Base-by-base conservation (phyloP, 306 rosid species). In the Gynostemma pentaphyllum region DNA sequence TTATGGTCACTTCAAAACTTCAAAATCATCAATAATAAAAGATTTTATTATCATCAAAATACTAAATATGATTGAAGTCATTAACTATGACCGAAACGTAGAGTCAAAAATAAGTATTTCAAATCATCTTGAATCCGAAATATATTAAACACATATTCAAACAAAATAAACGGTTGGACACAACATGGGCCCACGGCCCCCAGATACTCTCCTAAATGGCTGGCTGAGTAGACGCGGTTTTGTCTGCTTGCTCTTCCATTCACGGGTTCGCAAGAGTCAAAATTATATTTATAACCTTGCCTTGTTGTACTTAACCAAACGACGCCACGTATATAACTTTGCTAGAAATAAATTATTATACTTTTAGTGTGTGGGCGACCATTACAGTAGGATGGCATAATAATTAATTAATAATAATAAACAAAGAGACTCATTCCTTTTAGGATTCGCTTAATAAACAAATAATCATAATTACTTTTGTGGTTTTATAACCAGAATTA, bases 171-270 rank as follows among this genome's bases (percentile, higher is more conserved):
- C n/a, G n/a, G n/a, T n/a, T n/a, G n/a, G n/a, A n/a, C n/a, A n/a
- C n/a, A 2, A 49, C 7, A 12, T 26, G 57, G 45, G 27, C 45
- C 45, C 28, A 34, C 9, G 2, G 64, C 5, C 27, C 5, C 64
- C n/a, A 57, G 42, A 24, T 55, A 9, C 10, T 22, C 62, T n/a
- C n/a, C n/a, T n/a, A n/a, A n/a, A n/a, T n/a, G n/a, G n/a, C n/a
- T 32, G 7, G 37, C 7, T 18, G 45, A 57, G 29, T 57, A 34
- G 64, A 57, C 64, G 64, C 45, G 64, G 64, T 29, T 57, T 56
- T 56, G 62, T 30, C 62, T 37, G 23, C 42, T 34, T 34, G 27
- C 12, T 9, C 15, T 34, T 18, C 16, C 45, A 18, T 18, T 57
- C 64, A 57, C 64, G 64, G 45, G 64, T 57, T 32, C 22, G 34